Evolutionary conservation across 345 rosid genomes (phyloP).

Genomic region (Euphorbia pulcherrima): DNA sequence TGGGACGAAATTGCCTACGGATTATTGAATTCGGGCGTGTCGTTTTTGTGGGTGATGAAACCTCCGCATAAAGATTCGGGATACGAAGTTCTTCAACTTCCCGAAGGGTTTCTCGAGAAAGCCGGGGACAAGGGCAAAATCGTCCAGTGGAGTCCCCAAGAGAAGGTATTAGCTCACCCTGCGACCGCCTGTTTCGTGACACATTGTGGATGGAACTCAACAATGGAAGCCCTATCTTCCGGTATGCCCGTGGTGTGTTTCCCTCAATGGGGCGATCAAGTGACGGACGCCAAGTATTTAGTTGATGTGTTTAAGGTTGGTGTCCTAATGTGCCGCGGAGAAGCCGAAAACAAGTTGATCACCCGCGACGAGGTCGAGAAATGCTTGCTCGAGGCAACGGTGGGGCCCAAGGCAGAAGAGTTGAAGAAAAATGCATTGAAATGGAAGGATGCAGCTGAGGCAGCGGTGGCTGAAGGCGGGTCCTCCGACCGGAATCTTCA

Average conservation of each 20-base stretch:
- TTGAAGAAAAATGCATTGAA: conserved; percentile 54
- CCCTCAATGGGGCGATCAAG: conserved; percentile 91
- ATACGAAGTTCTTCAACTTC: conserved; percentile 37
- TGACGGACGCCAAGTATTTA: conserved; percentile 63
- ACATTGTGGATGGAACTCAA: conserved; percentile 93
- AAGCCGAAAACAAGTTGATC: conserved; percentile 46
- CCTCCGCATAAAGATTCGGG: conserved; percentile 39
- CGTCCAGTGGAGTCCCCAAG: conserved; percentile 80
- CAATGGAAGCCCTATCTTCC: conserved; percentile 62
- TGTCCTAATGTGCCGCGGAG: conserved; percentile 63
- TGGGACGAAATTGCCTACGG: conserved; percentile 70
- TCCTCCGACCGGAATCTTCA: not conserved
- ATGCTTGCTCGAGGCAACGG: conserved; percentile 50
- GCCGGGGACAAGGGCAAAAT: conserved; percentile 53
- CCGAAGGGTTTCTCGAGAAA: conserved; percentile 55
- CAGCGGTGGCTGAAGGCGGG: conserved; percentile 54
- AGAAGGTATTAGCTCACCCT: conserved; percentile 64
- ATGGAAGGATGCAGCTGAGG: conserved; percentile 64
- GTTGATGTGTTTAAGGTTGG: conserved; percentile 60
- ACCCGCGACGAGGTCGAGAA: conserved; percentile 61
- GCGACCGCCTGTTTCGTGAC: conserved; percentile 64
- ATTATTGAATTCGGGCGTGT: conserved; percentile 44
- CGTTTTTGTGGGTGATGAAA: conserved; percentile 78
- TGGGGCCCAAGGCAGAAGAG: conserved; percentile 52
- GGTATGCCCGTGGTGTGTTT: conserved; percentile 68